Percentiles rank a stretch among this genome's conserved stretches.
These are phyloP conservation scores for Hsuehochloa calcarea DNA, from an alignment of 176 grass and related monocot species.

Conservation along the genomic window DNA sequence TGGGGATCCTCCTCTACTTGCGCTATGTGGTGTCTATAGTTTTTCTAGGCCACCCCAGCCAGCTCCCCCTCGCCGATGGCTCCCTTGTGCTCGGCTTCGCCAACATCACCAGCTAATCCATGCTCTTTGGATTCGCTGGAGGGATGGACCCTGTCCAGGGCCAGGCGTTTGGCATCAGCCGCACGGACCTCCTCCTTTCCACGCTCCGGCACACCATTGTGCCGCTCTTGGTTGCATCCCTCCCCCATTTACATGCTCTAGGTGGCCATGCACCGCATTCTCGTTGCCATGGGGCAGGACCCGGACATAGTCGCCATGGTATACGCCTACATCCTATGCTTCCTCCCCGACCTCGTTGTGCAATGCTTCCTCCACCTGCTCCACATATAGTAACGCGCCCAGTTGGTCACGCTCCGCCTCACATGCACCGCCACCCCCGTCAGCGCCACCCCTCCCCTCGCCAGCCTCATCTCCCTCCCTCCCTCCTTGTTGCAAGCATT, in stretches of 20 bases:
- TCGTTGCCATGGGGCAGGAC: slow-evolving; percentile 65
- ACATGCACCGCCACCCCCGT: slow-evolving; percentile 54
- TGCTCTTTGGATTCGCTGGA: slow-evolving; percentile 82
- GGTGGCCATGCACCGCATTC: slow-evolving; percentile 62
- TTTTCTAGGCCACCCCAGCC: slow-evolving; percentile 70
- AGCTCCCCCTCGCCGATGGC: slow-evolving; percentile 68
- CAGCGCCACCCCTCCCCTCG: too few species aligned
- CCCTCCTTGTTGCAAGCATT: too few species aligned
- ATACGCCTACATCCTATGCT: slow-evolving; percentile 68
- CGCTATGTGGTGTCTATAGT: slow-evolving; percentile 80
- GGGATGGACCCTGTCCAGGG: slow-evolving; percentile 88
- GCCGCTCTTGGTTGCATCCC: slow-evolving; percentile 55
- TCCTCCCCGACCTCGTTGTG: slow-evolving; percentile 73
- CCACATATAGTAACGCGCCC: slow-evolving; percentile 80
- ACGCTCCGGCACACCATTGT: slow-evolving; percentile 62
- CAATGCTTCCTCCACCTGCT: slow-evolving; percentile 87
- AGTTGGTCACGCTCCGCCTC: slow-evolving; percentile 83
- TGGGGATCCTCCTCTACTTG: slow-evolving; percentile 69
- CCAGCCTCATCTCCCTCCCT: too few species aligned
- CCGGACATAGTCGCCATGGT: slow-evolving; percentile 52
- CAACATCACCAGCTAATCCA: slow-evolving; percentile 90
- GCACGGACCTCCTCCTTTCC: slow-evolving; percentile 51
- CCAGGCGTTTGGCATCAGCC: slow-evolving; percentile 70
- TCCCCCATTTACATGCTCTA: slow-evolving; percentile 62
- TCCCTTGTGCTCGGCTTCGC: slow-evolving; percentile 83